Percentiles rank a stretch among this genome's conserved stretches.
Conservation (phyloP, 768 basidiomycete genomes). For the Boletus speciosus region DNA sequence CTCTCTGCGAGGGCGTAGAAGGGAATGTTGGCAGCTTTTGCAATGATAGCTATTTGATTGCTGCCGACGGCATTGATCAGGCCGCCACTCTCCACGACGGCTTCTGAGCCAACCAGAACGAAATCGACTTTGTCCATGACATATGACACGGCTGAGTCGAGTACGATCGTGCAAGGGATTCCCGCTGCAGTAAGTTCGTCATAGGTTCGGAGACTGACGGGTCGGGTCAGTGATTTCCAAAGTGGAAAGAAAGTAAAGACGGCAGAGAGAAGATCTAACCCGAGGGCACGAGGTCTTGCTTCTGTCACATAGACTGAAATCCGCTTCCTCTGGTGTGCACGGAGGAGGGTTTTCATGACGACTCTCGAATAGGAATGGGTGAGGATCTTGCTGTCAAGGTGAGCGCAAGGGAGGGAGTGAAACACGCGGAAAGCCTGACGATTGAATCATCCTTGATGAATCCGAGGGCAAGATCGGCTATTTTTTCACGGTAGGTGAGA, state of each 20-base stretch:
- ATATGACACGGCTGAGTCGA: slow-evolving; percentile 96
- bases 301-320: slow-evolving; percentile 98
- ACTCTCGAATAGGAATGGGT: slow-evolving; percentile 97
- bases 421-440: slow-evolving; percentile 41
- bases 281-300: slow-evolving; percentile 84
- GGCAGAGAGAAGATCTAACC: slow-evolving; percentile 48
- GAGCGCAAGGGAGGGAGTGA: slow-evolving; percentile 10
- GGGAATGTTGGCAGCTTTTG: slow-evolving; percentile 90
- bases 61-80: slow-evolving; percentile 91
- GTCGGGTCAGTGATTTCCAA: slow-evolving; percentile 5
- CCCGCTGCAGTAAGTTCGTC: slow-evolving; percentile 83
- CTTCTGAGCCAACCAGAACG: slow-evolving; percentile 95
- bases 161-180: slow-evolving; percentile 89
- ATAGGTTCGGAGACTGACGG: slow-evolving; percentile 81
- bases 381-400: slow-evolving; percentile 61
- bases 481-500: slow-evolving; percentile 82
- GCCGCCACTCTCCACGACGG: slow-evolving; percentile 95
- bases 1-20: slow-evolving; percentile 96
- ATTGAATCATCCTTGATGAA: slow-evolving; percentile 96
- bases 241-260: background rate
- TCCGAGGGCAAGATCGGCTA: slow-evolving; percentile 81
- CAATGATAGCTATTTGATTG: slow-evolving; percentile 95
- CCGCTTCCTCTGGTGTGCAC: slow-evolving; percentile 87
- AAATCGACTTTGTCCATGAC: slow-evolving; percentile 96
- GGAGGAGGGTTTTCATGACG: slow-evolving; percentile 87